A percentile compares a stretch with the other conserved stretches of the same genome.
These are phyloP conservation scores for Alternaria ventricosa DNA, from an alignment of 2,329 filamentous ascomycete genomes.

Conservation along the genomic window DNA sequence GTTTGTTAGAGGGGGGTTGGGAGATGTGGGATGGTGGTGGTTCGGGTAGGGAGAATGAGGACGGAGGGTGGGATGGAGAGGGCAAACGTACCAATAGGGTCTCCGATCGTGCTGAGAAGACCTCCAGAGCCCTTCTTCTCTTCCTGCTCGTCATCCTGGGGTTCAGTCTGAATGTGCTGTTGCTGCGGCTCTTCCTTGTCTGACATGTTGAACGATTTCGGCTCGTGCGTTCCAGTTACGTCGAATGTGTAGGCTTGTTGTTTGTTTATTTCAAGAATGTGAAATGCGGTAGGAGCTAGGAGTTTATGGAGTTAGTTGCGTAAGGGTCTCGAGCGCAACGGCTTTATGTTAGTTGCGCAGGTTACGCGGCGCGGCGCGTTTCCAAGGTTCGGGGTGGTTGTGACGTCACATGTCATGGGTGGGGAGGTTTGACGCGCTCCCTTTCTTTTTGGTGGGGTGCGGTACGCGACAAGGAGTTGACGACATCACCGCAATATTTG, in stretches of 20 bases:
- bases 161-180: conserved; percentile 37
- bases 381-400: conserved; percentile 9
- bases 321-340: neutral
- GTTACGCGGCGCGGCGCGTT: conserved; percentile 1
- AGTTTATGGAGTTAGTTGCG: neutral
- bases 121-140: conserved; percentile 31
- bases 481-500: neutral
- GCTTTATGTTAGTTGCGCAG: conserved; percentile 6
- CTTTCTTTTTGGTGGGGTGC: conserved; percentile 3
- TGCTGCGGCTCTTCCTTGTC: conserved; percentile 22
- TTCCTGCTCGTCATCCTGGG: conserved; percentile 26
- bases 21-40: neutral
- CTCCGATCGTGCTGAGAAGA: conserved; percentile 38
- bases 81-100: conserved; percentile 36
- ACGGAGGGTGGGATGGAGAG: neutral
- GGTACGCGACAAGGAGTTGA: conserved; percentile 1
- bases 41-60: neutral
- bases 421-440: conserved; percentile 6
- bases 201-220: conserved; percentile 11
- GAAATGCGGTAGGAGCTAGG: neutral
- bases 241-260: neutral
- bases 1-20: neutral
- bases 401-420: conserved; percentile 9
- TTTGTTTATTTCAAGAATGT: neutral
- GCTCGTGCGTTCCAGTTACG: neutral